Evolutionary conservation across 352 stramenopile species (phyloP).

Genomic region (Thraustochytrium striatum): DNA sequence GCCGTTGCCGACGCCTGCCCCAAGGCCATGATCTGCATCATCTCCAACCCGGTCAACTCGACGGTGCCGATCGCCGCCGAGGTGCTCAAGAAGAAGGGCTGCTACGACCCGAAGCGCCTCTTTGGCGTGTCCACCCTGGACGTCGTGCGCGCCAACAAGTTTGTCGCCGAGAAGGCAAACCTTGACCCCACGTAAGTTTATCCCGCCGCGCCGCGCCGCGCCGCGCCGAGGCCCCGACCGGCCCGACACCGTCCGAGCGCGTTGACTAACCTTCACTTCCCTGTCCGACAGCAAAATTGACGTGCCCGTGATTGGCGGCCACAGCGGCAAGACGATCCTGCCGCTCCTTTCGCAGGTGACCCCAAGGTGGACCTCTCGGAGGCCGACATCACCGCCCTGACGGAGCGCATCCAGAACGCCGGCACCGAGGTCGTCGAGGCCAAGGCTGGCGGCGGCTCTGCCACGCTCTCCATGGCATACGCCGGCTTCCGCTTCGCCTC

Average conservation of each 20-base stretch:
- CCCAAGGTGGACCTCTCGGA: constrained; percentile 81
- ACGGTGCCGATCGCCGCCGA: constrained; percentile 98
- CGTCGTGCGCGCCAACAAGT: constrained; percentile 74
- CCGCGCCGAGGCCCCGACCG: neutral
- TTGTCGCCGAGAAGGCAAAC: constrained; percentile 56
- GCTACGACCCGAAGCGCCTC: constrained; percentile 65
- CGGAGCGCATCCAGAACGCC: constrained; percentile 90
- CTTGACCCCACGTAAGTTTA: constrained; percentile 53
- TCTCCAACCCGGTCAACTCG: constrained; percentile 99
- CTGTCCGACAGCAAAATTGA: constrained; percentile 50
- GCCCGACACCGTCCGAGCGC: neutral
- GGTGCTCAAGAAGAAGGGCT: constrained; percentile 89
- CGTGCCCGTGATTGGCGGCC: constrained; percentile 93
- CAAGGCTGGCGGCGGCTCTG: constrained; percentile 77
- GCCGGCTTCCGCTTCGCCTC: constrained; percentile 88
- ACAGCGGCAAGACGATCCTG: constrained; percentile 98
- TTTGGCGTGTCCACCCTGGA: constrained; percentile 81
- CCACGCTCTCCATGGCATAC: constrained; percentile 98
- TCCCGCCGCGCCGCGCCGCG: neutral
- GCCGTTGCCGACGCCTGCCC: constrained; percentile 90
- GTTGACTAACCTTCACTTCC: neutral
- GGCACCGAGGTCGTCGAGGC: constrained; percentile 93
- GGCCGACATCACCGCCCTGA: constrained; percentile 87
- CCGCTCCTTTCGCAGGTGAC: constrained; percentile 93
- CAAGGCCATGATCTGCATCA: constrained; percentile 91